These are phyloP conservation scores for Nakazawaea holstii DNA, from an alignment of 805 yeast genomes.

Conservation along the genomic window DNA sequence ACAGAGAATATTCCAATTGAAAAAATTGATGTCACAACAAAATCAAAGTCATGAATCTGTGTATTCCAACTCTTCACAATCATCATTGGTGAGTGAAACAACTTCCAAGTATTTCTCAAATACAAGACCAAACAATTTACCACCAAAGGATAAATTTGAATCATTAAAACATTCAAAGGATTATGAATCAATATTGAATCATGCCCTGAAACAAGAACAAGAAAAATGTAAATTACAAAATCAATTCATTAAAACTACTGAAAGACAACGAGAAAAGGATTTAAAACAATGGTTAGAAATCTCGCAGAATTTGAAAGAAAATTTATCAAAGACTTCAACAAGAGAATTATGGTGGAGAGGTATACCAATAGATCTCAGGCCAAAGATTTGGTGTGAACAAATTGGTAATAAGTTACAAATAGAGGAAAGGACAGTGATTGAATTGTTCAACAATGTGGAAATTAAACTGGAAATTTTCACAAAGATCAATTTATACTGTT, in stretches of 20 bases:
- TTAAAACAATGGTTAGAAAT: slow-evolving; percentile 31
- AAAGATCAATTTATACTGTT: slow-evolving; percentile 4
- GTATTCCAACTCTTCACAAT: slow-evolving; percentile 5
- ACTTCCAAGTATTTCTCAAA: slow-evolving; percentile 27
- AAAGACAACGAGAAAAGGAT: slow-evolving; percentile 25
- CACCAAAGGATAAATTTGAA: slow-evolving; percentile 57
- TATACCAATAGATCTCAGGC: slow-evolving; percentile 39
- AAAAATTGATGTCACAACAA: slow-evolving; percentile 10
- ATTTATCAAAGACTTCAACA: slow-evolving; percentile 30
- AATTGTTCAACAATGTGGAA: not conserved
- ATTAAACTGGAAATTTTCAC: not conserved
- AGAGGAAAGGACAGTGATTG: slow-evolving; percentile 9
- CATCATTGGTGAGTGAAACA: slow-evolving; percentile 8
- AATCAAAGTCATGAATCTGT: slow-evolving; percentile 12
- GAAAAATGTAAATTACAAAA: slow-evolving; percentile 19
- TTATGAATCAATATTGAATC: slow-evolving; percentile 38
- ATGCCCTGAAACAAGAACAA: slow-evolving; percentile 35
- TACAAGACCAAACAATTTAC: slow-evolving; percentile 61
- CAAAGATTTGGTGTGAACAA: slow-evolving; percentile 45
- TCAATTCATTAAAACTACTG: slow-evolving; percentile 22
- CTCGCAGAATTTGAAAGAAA: slow-evolving; percentile 31
- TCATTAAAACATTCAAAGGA: slow-evolving; percentile 48
- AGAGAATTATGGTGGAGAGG: slow-evolving; percentile 63
- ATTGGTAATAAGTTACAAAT: slow-evolving; percentile 28
- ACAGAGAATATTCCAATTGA: slow-evolving; percentile 24